A percentile compares a stretch with the other conserved stretches of the same genome.
phyloP scores from a whole-genome alignment of 148 eudicot genomes.

The Limonium bicolor region DNA sequence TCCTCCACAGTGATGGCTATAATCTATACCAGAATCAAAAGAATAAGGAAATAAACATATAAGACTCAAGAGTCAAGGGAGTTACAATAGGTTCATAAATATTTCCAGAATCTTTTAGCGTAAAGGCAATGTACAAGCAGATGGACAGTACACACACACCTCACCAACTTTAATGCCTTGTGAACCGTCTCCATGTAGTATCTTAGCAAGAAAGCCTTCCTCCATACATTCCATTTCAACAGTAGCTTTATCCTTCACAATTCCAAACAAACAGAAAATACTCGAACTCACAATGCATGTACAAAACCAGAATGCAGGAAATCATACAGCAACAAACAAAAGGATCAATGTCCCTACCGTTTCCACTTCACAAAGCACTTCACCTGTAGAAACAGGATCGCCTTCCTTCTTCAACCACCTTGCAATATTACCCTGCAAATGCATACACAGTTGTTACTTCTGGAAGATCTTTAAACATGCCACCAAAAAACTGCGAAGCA shows the following conservation, averaged over 20 bases:
- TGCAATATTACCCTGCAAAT: conserved; percentile 72
- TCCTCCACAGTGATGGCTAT: conserved; percentile 95
- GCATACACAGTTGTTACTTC: conserved; percentile 5
- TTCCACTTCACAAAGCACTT: conserved; percentile 99
- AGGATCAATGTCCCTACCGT: conserved; percentile 35
- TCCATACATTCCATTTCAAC: conserved; percentile 99
- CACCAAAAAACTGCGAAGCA: conserved; percentile 3
- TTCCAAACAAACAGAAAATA: not conserved
- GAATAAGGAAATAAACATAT: too few species aligned
- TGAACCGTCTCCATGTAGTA: conserved; percentile 60
- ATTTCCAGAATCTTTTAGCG: too few species aligned
- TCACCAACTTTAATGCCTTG: conserved; percentile 88
- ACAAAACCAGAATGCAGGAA: not conserved
- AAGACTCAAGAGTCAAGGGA: too few species aligned
- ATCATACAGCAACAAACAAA: not conserved
- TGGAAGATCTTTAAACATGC: not conserved
- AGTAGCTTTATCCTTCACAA: conserved; percentile 84
- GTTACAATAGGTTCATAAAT: too few species aligned
- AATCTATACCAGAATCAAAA: conserved; percentile 29
- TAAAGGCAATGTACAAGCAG: too few species aligned
- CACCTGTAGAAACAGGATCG: conserved; percentile 80
- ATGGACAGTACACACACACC: conserved; percentile 20
- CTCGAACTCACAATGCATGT: not conserved
- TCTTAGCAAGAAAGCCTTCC: conserved; percentile 93
- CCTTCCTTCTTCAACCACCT: conserved; percentile 95